Evolutionary conservation across 1,139 yeast genomes (phyloP), one percentile per base, ranked within the genome.

Genomic region (Martiniozyma asiatica): DNA sequence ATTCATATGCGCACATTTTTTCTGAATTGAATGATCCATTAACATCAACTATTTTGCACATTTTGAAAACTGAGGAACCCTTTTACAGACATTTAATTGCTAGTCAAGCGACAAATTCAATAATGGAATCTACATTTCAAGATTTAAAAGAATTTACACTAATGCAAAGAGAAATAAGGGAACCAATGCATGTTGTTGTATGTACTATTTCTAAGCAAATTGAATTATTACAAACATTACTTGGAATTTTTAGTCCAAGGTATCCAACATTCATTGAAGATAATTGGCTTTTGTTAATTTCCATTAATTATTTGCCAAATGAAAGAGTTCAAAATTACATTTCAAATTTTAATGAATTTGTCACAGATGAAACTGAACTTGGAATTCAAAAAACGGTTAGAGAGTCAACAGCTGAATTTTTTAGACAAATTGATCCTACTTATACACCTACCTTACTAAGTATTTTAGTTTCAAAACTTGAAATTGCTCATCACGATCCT

Each of bases 311-410:
- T 7, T 32, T 49, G 9, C 48, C 52, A 1, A 24, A 34, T 2
- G 47, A 45, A 39, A 33, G 48, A 40, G 35, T 48, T 38, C 47
- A 58, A 39, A 35, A 34, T 8, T 71, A 68, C 59, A 36, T 43
- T 8, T 59, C 56, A 2, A 89, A 84, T 46, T 67, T 73, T 47
- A 81, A 82, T 44, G 57, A 53, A 6, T 84, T 70, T 50, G 79
- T 82, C 6, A 68, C 82, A 5, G 78, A 74, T 25, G 82, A 79
- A 35, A 64, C 81, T 1, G 94, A 85, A 1, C 59, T 81, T 24
- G 58, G 68, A 2, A 58, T 65, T 17, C 63, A 56, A 6, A 53
- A 56, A 9, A 51, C 63, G 5, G 63, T 68, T 2, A 60, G 89
- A 36, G 79, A 73, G 33, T 59, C 74, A 0, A 50, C 70, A 2